A percentile compares a stretch with the other conserved stretches of the same genome.
Evolutionary conservation across 148 eudicot species (phyloP).

Genomic region (Pouteria glomerata): DNA sequence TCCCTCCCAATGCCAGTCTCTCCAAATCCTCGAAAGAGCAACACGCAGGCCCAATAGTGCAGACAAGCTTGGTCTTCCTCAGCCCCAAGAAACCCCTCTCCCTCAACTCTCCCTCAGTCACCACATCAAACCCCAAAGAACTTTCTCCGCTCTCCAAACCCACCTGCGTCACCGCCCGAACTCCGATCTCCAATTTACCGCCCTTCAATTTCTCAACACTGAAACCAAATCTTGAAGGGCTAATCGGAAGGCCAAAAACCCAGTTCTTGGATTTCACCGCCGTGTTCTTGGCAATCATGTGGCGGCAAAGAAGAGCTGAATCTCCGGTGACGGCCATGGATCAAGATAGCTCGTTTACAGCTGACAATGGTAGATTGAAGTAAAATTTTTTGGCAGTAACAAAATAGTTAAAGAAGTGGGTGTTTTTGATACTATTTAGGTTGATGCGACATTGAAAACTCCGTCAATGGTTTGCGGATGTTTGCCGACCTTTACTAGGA

Average conservation of each 20-base stretch:
- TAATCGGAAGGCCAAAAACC: constrained; percentile 12
- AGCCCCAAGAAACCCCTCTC: constrained; percentile 47
- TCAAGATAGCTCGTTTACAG: background rate
- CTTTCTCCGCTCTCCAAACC: constrained; percentile 7
- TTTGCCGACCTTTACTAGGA: background rate
- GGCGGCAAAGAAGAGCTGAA: constrained; percentile 15
- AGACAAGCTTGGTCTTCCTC: constrained; percentile 54
- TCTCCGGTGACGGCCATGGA: constrained; percentile 30
- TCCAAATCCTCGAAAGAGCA: constrained; percentile 33
- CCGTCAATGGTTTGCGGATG: background rate
- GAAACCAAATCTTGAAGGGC: constrained; percentile 14
- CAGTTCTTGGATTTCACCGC: constrained; percentile 3
- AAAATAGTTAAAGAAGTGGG: background rate
- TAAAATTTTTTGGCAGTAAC: background rate
- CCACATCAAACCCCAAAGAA: constrained; percentile 30
- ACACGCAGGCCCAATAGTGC: constrained; percentile 51
- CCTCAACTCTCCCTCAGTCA: constrained; percentile 31
- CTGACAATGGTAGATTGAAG: background rate
- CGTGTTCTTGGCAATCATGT: constrained; percentile 4
- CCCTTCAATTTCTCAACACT: constrained; percentile 2
- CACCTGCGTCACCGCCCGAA: constrained; percentile 11
- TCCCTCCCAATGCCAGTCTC: constrained; percentile 42
- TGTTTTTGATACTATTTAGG: background rate
- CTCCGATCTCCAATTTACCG: background rate
- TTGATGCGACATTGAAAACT: background rate